These are phyloP conservation scores for Penicillium fimorum DNA, from an alignment of 495 filamentous ascomycete genomes.

Conservation along the genomic window DNA sequence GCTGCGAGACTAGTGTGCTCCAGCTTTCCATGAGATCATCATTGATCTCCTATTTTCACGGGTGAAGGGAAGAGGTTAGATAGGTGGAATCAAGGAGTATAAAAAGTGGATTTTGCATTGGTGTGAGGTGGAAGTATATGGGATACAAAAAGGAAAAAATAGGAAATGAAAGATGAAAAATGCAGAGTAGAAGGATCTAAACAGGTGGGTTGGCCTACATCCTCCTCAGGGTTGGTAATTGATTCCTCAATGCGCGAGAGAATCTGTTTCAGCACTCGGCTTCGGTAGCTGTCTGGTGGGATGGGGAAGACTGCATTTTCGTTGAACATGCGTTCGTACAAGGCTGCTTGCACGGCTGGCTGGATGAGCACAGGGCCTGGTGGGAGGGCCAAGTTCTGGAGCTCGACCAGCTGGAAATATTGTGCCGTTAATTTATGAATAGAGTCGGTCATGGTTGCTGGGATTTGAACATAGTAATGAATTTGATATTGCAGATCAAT, in stretches of 20 bases:
- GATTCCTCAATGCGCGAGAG: conserved; percentile 61
- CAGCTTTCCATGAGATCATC: conserved; percentile 67
- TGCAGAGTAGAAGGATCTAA: conserved; percentile 1
- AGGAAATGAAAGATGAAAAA: neutral
- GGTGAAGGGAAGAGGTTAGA: conserved; percentile 10
- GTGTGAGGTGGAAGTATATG: conserved; percentile 1
- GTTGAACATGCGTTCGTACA: conserved; percentile 65
- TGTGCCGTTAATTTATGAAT: conserved; percentile 46
- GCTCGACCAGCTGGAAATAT: conserved; percentile 66
- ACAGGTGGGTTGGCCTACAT: conserved; percentile 59
- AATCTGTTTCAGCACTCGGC: conserved; percentile 71
- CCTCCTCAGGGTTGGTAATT: conserved; percentile 73
- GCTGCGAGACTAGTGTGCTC: conserved; percentile 55
- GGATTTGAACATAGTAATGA: neutral
- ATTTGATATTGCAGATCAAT: conserved; percentile 8
- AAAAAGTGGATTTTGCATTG: neutral
- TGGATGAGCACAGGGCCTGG: conserved; percentile 48
- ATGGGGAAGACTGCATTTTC: conserved; percentile 47
- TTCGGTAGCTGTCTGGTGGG: conserved; percentile 65
- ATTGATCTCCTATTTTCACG: conserved; percentile 62
- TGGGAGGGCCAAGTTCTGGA: conserved; percentile 56
- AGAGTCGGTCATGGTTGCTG: conserved; percentile 15
- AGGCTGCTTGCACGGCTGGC: conserved; percentile 54
- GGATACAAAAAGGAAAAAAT: conserved; percentile 5
- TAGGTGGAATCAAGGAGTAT: neutral